A percentile compares a stretch with the other conserved stretches of the same genome.
Conservation (phyloP, 345 rosid species). For the Lagerstroemia speciosa region DNA sequence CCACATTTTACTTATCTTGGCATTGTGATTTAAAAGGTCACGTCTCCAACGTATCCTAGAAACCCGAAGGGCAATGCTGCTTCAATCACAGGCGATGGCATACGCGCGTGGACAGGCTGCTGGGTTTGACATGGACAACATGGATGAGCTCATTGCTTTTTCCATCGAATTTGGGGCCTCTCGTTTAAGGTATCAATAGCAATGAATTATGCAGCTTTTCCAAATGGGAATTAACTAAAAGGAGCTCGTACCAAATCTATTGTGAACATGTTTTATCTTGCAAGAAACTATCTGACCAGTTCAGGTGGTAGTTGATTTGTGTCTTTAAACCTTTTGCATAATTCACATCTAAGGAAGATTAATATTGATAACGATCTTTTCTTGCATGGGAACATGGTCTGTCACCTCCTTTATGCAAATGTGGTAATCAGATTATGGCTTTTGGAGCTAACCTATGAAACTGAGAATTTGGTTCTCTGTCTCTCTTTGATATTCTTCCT, state of each 20-base stretch:
- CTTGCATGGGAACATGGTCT: background rate
- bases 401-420: background rate
- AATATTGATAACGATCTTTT: too few species aligned
- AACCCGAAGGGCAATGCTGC: constrained; percentile 56
- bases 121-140: constrained; percentile 43
- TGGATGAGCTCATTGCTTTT: constrained; percentile 62
- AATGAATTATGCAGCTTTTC: background rate
- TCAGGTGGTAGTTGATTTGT: background rate
- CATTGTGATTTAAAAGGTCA: constrained; percentile 28
- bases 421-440: background rate
- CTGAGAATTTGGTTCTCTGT: background rate
- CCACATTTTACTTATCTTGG: constrained; percentile 7
- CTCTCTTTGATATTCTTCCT: constrained; percentile 5
- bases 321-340: too few species aligned
- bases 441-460: background rate
- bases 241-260: background rate
- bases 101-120: constrained; percentile 64
- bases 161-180: constrained; percentile 72
- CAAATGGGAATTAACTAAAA: background rate
- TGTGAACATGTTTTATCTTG: background rate
- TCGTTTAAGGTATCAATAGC: constrained; percentile 42
- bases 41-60: constrained; percentile 69
- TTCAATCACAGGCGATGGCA: constrained; percentile 80
- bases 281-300: background rate
- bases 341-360: too few species aligned